Evolutionary conservation across 225 moss, liverwort and hornwort genomes (phyloP).

Genomic region (Thuidium tamariscinum): DNA sequence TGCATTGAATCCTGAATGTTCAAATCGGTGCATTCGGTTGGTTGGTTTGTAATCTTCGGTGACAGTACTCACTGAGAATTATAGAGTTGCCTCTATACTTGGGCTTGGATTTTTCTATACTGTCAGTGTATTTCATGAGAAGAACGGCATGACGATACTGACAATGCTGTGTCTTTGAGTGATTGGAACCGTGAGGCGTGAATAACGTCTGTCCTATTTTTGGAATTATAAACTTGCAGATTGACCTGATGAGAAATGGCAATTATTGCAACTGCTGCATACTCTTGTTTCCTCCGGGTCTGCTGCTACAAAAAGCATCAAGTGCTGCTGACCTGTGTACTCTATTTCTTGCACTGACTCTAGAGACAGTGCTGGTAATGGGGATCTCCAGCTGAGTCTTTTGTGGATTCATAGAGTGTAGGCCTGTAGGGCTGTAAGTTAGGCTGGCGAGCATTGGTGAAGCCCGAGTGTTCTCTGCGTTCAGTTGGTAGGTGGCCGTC

Average conservation of each 20-base stretch:
- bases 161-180: not conserved
- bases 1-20: not conserved
- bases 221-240: not conserved
- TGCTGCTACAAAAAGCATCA: not conserved
- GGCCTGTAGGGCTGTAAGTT: no score
- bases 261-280: not conserved
- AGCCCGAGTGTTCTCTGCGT: not conserved
- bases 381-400: not conserved
- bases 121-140: not conserved
- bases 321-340: not conserved
- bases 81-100: not conserved
- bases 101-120: not conserved
- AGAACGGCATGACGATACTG: not conserved
- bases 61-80: not conserved
- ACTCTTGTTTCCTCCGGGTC: not conserved
- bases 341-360: not conserved
- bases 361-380: not conserved
- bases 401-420: not conserved
- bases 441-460: not conserved
- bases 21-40: not conserved
- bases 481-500: not conserved
- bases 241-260: not conserved
- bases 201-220: not conserved
- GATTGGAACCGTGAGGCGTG: not conserved
- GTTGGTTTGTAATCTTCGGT: not conserved